Evolutionary conservation across 129 eudicot species (phyloP).

Genomic region (Centella asiatica): DNA sequence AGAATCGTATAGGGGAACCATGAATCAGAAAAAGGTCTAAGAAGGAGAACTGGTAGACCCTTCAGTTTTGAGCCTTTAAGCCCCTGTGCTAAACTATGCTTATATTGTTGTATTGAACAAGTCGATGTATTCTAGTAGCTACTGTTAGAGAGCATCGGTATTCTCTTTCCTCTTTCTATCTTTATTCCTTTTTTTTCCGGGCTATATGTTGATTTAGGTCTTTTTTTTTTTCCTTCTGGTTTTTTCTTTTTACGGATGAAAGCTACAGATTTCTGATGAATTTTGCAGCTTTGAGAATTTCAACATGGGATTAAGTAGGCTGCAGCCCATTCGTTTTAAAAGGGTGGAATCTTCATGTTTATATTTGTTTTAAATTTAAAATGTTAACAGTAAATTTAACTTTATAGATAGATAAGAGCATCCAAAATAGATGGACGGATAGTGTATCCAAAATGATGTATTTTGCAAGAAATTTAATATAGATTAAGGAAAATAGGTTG

Average conservation of each 20-base stretch:
- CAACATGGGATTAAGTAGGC: not conserved
- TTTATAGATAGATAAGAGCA: no score
- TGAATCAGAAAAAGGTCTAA: slow-evolving; percentile 10
- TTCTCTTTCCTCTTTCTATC: no score
- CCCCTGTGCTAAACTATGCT: not conserved
- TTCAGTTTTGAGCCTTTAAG: slow-evolving; percentile 9
- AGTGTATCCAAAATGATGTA: no score
- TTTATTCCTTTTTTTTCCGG: slow-evolving; percentile 5
- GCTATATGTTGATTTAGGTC: no score
- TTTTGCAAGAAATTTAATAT: no score
- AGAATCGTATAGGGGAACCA: not conserved
- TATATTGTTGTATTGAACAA: not conserved
- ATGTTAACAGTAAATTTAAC: no score
- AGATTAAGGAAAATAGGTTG: no score
- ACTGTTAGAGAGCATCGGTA: not conserved
- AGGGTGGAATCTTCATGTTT: no score
- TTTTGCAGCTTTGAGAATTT: not conserved
- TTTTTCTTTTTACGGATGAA: slow-evolving; percentile 11
- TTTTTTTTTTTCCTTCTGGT: no score
- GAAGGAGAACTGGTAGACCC: not conserved
- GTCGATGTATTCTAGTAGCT: not conserved
- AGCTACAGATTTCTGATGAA: slow-evolving; percentile 5
- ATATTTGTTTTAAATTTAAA: no score
- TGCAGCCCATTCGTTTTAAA: no score
- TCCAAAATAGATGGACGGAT: no score